Evolutionary conservation across 176 grass and related monocot species (phyloP), one percentile per base, ranked within the genome.

Genomic region (Canna indica): DNA sequence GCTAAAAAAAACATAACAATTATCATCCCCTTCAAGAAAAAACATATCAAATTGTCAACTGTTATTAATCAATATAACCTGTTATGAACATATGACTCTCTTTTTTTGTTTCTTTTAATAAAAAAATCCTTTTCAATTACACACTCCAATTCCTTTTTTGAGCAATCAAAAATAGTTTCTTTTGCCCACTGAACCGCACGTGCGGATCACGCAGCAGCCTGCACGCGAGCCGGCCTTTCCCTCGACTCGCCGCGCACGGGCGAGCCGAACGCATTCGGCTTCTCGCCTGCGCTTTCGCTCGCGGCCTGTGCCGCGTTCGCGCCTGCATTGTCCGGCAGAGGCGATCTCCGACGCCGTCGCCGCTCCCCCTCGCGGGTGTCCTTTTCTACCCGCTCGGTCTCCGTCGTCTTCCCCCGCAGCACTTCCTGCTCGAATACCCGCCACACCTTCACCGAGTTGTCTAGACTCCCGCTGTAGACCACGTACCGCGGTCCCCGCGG

Each of bases 391-490:
- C 20, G 9, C 18, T 32, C 3, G 8, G n/a, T 22, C 27, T 27
- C 67, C 41, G 39, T 10, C 3, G 38, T 47, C 25, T n/a, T 14
- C 38, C 3, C 52, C 22, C 4, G 11, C 0, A 11, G 7, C 13
- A 36, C 15, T 41, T 69, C 52, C 34, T 12, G 30, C 50, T 73
- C 71, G 22, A 38, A 26, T 12, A 73, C 71, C 32, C 52, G 52
- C 71, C 71, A 73, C 32, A 73, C 34, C 34, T 73, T 73, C 31
- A 73, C 50, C 34, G 71, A 73, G 33, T 38, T 73, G 50, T 73
- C 71, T 32, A 73, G 5, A 32, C 71, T 73, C n/a, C 71, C 71
- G 18, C 71, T 73, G 50, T 73, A 73, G 0, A 73, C 52, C 13
- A 73, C 22, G 33, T 58, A 73, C 10, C 52, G 52, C 34, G 50